These are phyloP conservation scores for Megacollybia platyphylla DNA, from an alignment of 1,284 basidiomycete genomes.

Conservation along the genomic window DNA sequence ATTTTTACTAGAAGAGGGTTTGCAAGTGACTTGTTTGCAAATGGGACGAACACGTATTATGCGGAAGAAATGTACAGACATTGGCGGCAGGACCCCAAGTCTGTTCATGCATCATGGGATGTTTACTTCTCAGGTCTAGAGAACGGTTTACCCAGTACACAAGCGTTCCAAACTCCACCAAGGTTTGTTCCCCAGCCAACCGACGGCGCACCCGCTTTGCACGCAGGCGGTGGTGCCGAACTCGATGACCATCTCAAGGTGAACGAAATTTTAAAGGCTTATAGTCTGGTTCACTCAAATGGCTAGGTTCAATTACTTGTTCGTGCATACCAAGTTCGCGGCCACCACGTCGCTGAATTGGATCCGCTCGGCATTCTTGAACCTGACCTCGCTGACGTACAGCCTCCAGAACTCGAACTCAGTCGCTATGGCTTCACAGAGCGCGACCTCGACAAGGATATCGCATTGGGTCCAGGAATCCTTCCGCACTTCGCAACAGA, in stretches of 20 bases:
- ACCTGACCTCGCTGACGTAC: slow-evolving; percentile 67
- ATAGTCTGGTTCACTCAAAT: slow-evolving; percentile 2
- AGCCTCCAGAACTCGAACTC: slow-evolving; percentile 82
- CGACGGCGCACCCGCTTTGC: slow-evolving; percentile 76
- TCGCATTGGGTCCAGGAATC: slow-evolving; percentile 91
- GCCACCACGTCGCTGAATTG: slow-evolving; percentile 91
- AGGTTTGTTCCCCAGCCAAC: slow-evolving; percentile 53
- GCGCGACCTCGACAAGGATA: slow-evolving; percentile 88
- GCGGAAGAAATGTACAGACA: slow-evolving; percentile 92
- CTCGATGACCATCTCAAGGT: slow-evolving; percentile 95
- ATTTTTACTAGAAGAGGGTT: too few species aligned
- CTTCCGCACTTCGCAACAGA: slow-evolving; percentile 89
- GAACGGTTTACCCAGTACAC: slow-evolving; percentile 71
- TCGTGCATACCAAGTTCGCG: slow-evolving; percentile 97
- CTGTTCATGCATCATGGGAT: slow-evolving; percentile 93
- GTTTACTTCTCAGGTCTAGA: slow-evolving; percentile 93
- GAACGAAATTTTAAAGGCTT: slow-evolving; percentile 3
- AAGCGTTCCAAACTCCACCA: slow-evolving; percentile 84
- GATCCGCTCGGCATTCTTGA: slow-evolving; percentile 92
- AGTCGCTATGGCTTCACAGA: slow-evolving; percentile 94
- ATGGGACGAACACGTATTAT: slow-evolving; percentile 90
- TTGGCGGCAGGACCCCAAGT: slow-evolving; percentile 84
- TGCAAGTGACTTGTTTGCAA: slow-evolving; percentile 72
- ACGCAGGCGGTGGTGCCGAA: slow-evolving; percentile 59
- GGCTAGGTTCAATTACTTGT: slow-evolving; percentile 87